Evolutionary conservation across 2,329 filamentous ascomycete genomes (phyloP), one percentile per base, ranked within the genome.

Genomic region (Aurifilum marmelostoma): DNA sequence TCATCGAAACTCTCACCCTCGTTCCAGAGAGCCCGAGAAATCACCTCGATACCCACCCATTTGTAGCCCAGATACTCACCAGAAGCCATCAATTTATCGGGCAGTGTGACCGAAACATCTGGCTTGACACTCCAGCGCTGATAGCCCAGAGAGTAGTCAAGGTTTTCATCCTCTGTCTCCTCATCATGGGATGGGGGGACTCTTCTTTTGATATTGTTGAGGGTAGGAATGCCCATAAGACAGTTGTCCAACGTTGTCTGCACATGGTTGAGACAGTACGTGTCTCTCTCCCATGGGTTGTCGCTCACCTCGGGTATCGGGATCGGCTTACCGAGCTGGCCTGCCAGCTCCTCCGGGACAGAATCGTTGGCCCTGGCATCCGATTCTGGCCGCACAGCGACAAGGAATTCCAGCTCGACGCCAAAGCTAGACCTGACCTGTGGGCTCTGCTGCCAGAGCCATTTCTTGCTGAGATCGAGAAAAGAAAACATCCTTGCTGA

Each of bases 371-470:
- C 21, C 9, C 4, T 56, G 24, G 14, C 21, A 11, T 29, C 52
- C 14, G 24, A 64, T 21, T 18, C 62, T 18, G 54, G 37, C 27
- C 12, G 32, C 16, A 65, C 47, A 16, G 47, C 63, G 8, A 64
- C 43, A 1, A 64, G 43, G n/a, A 64, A n/a, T 43, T 64, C 62
- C 2, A 64, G 27, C 16, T 64, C 62, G 34, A 64, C 62, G 27
- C 62, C 62, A 7, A 64, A 65, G 39, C 32, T 65, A n/a, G 63
- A 65, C 32, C 18, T 56, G 27, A 16, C 7, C 27, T 56, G 24
- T 16, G 2, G 43, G 43, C 27, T 18, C 12, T 56, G 12, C 16
- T 32, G 27, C 52, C 27, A 18, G 27, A 56, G n/a, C 24, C n/a
- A n/a, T n/a, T 29, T 56, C 27, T 56, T 56, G 52, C 52, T 14